These are phyloP conservation scores for Pontederia crassipes DNA, from an alignment of 176 grass and related monocot species.

Conservation along the genomic window DNA sequence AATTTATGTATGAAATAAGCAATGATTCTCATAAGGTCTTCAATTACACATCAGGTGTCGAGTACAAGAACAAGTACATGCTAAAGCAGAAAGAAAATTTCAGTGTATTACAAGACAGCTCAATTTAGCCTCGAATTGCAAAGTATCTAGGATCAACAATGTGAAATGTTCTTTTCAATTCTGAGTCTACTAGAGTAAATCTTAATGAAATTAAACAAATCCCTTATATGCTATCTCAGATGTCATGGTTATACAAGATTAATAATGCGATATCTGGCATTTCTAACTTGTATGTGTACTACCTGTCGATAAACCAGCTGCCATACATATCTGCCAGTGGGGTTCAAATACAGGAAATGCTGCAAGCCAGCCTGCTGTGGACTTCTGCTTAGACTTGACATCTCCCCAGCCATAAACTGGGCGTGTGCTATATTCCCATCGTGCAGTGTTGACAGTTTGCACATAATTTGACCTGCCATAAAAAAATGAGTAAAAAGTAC, in stretches of 20 bases:
- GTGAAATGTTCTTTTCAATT: too few relatives aligned
- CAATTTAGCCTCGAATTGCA: too few relatives aligned
- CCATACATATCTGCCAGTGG: conserved; percentile 98
- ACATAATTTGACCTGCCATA: conserved; percentile 81
- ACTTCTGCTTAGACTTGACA: conserved; percentile 56
- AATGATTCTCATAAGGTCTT: too few relatives aligned
- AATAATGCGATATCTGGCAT: neutral
- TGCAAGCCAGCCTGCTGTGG: conserved; percentile 88
- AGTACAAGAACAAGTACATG: too few relatives aligned
- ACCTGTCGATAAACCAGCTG: conserved; percentile 84
- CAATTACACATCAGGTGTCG: too few relatives aligned
- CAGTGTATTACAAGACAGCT: too few relatives aligned
- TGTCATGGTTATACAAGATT: neutral
- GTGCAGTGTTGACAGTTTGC: conserved; percentile 77
- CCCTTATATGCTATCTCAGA: neutral
- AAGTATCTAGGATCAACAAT: too few relatives aligned
- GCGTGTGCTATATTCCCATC: conserved; percentile 79
- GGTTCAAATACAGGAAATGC: conserved; percentile 97
- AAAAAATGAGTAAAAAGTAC: conserved; percentile 6
- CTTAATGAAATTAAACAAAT: too few relatives aligned
- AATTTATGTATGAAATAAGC: too few relatives aligned
- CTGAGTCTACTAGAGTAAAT: too few relatives aligned
- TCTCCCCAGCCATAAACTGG: conserved; percentile 96
- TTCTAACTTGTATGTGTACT: conserved; percentile 6
- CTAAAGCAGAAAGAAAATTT: too few relatives aligned